A percentile compares a stretch with the other conserved stretches of the same genome.
Conservation (phyloP, 768 basidiomycete species). For the Cubamyces sp. region DNA sequence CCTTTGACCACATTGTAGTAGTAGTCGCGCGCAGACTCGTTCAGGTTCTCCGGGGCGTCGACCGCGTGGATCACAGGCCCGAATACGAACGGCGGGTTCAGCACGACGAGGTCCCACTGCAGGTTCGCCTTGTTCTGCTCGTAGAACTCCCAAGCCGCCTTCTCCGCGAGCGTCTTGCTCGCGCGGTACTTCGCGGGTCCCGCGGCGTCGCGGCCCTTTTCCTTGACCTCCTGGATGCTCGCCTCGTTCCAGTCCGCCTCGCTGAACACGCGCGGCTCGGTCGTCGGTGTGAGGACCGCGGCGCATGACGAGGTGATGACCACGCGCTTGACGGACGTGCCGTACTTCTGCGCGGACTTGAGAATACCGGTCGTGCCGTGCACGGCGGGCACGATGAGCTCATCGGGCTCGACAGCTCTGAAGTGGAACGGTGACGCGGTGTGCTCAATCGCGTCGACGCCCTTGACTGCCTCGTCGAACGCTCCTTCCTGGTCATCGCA, state of each 20-base stretch:
- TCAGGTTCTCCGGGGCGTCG: conserved; percentile 39
- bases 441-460: conserved; percentile 72
- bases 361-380: conserved; percentile 69
- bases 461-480: conserved; percentile 81
- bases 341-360: conserved; percentile 55
- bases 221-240: conserved; percentile 47
- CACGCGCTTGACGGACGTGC: conserved; percentile 54
- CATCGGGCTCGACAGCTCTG: conserved; percentile 48
- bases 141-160: conserved; percentile 55
- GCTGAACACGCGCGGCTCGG: conserved; percentile 37
- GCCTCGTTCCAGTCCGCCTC: conserved; percentile 67
- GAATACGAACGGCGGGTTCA: conserved; percentile 54
- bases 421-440: conserved; percentile 65
- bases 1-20: conserved; percentile 27
- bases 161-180: conserved; percentile 63
- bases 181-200: conserved; percentile 53
- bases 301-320: conserved; percentile 65
- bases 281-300: conserved; percentile 39
- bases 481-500: conserved; percentile 51
- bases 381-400: conserved; percentile 72
- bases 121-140: conserved; percentile 47
- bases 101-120: conserved; percentile 53
- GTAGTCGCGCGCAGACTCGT: conserved; percentile 36
- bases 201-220: conserved; percentile 51
- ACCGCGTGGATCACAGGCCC: conserved; percentile 38